Conservation (phyloP, 306 rosid genomes). For the Rosa chinensis region DNA sequence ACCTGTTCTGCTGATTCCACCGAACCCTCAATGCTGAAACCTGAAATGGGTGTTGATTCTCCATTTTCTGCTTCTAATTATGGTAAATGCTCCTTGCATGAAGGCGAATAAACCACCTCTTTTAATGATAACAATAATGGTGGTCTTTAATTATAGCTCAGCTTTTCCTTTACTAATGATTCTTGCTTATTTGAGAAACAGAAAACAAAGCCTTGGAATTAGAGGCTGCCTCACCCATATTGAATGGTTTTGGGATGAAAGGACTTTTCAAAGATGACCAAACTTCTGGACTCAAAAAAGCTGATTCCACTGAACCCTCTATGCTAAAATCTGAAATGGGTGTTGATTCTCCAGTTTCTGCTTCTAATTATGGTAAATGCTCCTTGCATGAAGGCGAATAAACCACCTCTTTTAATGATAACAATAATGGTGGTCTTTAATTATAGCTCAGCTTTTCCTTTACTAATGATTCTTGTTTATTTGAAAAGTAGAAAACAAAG, state of each 20-base stretch:
- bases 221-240: background rate
- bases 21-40: background rate
- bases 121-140: background rate
- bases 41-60: constrained; percentile 7
- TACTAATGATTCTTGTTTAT: background rate
- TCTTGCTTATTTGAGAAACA: constrained; percentile 1
- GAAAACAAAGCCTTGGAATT: constrained; percentile 7
- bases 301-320: background rate
- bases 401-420: background rate
- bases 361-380: background rate
- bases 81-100: background rate
- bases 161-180: background rate
- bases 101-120: background rate
- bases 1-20: background rate
- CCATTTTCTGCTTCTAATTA: background rate
- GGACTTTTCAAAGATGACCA: background rate
- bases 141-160: background rate
- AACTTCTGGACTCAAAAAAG: constrained; percentile 1
- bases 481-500: constrained; percentile 4
- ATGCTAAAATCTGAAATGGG: constrained; percentile 3
- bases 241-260: constrained; percentile 11
- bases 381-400: background rate
- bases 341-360: constrained; percentile 7
- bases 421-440: background rate
- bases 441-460: background rate